Conservation (phyloP, 2,329 filamentous ascomycete species). For the Pseudogymnoascus destructans region DNA sequence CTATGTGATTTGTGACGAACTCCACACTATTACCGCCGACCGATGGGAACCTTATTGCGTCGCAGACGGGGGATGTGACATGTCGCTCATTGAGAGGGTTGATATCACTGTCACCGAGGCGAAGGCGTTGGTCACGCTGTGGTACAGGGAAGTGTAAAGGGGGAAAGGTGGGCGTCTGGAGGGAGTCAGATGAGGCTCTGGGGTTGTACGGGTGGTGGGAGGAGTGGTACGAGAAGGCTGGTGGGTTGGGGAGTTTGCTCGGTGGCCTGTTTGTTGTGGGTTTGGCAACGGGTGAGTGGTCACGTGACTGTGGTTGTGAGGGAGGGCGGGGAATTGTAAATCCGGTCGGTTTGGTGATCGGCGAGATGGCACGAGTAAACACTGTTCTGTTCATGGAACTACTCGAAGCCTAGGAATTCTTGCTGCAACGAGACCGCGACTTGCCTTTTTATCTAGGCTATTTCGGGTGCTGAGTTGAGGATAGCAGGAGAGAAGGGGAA, state of each 20-base stretch:
- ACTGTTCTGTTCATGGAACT: too few species aligned
- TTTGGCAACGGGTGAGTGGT: background rate
- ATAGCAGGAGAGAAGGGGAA: too few species aligned
- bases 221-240: background rate
- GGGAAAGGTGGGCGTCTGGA: background rate
- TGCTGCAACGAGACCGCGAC: too few species aligned
- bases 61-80: background rate
- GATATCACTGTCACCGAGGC: background rate
- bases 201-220: background rate
- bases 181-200: background rate
- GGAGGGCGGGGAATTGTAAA: background rate
- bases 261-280: background rate
- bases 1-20: background rate
- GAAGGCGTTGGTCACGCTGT: background rate
- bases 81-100: background rate
- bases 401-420: too few species aligned
- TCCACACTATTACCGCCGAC: background rate
- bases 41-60: background rate
- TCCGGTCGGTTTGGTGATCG: background rate
- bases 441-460: too few species aligned
- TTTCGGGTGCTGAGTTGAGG: too few species aligned
- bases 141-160: background rate
- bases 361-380: too few species aligned
- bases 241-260: background rate
- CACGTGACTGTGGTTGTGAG: background rate